Base-by-base conservation (phyloP, 225 moss, liverwort and hornwort genomes). In the Polytrichum commune region DNA sequence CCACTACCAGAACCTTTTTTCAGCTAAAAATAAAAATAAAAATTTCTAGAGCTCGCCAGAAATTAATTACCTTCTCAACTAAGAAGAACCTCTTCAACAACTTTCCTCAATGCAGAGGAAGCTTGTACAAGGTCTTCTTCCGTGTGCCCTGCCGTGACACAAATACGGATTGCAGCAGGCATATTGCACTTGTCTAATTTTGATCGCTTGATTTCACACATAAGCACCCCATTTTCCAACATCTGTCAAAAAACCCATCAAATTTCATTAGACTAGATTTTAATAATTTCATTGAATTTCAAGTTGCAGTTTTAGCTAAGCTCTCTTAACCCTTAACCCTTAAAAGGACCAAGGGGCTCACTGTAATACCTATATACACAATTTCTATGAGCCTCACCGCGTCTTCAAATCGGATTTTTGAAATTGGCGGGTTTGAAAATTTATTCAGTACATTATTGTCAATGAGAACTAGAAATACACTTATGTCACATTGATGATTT, bases 111-210 rank as follows among this genome's bases (percentile, higher is more conserved):
- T 46, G 80, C 77, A 5, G 77, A 88, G 62, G 74, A 75, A 35
- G 91, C 87, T 46, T 81, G 77, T 19, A 84, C 32, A 62, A 97
- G 86, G 80, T 97, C 97, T 56, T 79, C 91, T 77, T 92, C 88
- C 27, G 92, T 82, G 80, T 97, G 97, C 38, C 91, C 89, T 57
- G 92, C 91, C 27, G 97, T 91, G 25, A 97, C 88, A 32, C 29
- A 65, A 24, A 97, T 68, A 71, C 90, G 89, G 29, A 97, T 85
- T 35, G 86, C 90, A 38, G 88, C 84, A 0, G 86, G 84, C 29
- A 94, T 77, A 74, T 91, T 90, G 90, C 97, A 97, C 67, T 91
- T 91, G 87, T 97, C 97, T 66, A 97, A 80, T 57, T 74, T 29
- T 5, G 97, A 94, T 57, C 90, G 92, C 60, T 90, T 92, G 72